Conservation (phyloP, 169 alveolate species). For the Babesia bigemina region DNA sequence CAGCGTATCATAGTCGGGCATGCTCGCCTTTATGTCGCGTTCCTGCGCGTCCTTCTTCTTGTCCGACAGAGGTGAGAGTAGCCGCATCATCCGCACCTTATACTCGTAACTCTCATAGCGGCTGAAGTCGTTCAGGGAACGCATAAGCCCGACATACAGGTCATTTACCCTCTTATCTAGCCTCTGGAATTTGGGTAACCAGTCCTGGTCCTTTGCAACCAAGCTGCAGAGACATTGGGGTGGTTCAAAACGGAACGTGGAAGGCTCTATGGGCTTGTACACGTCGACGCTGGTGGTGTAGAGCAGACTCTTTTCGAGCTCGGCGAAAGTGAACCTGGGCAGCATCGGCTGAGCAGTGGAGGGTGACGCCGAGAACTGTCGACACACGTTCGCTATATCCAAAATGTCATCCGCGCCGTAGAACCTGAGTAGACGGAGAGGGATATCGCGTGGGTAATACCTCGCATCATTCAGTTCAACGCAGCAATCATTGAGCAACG, state of each 20-base stretch:
- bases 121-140: conserved; percentile 8
- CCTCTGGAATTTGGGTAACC: not conserved
- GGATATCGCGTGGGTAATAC: conserved; percentile 59
- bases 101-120: conserved; percentile 36
- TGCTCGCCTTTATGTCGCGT: conserved; percentile 41
- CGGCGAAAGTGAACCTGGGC: conserved; percentile 47
- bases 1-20: conserved; percentile 44
- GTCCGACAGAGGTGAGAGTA: conserved; percentile 41
- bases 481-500: conserved; percentile 39
- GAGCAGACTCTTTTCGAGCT: conserved; percentile 31
- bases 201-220: not conserved
- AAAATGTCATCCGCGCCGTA: conserved; percentile 57
- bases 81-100: conserved; percentile 24
- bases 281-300: conserved; percentile 46
- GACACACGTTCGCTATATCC: conserved; percentile 36
- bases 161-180: conserved; percentile 6
- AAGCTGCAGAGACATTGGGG: conserved; percentile 48
- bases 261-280: conserved; percentile 35
- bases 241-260: conserved; percentile 24
- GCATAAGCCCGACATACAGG: conserved; percentile 31
- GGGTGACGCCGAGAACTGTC: conserved; percentile 53
- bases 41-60: conserved; percentile 54
- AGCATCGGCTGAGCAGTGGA: conserved; percentile 26
- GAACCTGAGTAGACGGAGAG: conserved; percentile 47
- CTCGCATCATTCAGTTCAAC: conserved; percentile 44